These are phyloP conservation scores for Fusarium torulosum DNA, from an alignment of 2,329 filamentous ascomycete species.

Conservation along the genomic window DNA sequence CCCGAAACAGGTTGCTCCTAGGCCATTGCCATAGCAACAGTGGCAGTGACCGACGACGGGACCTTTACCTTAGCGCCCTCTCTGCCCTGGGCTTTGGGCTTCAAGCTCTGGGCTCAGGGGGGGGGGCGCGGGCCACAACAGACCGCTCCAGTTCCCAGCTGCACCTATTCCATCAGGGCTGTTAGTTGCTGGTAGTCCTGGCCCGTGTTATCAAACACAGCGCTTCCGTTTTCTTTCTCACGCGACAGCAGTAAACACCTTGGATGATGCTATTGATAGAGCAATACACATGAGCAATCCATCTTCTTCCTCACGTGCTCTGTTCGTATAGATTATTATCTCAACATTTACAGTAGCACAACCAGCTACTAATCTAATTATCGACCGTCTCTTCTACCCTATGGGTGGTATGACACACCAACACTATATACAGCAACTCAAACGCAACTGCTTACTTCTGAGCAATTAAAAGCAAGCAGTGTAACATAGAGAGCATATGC, in stretches of 20 bases:
- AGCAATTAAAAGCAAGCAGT: not conserved
- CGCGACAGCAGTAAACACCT: not conserved
- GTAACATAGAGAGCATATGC: slow-evolving; percentile 1
- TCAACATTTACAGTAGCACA: not conserved
- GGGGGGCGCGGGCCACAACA: slow-evolving; percentile 10
- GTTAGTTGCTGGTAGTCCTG: not conserved
- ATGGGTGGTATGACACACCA: not conserved
- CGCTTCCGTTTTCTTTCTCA: slow-evolving; percentile 1
- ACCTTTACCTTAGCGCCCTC: not conserved
- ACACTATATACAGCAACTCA: slow-evolving; percentile 3
- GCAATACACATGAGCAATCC: not conserved
- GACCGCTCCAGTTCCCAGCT: slow-evolving; percentile 21
- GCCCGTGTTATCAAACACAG: not conserved
- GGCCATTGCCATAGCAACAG: slow-evolving; percentile 41
- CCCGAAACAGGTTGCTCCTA: slow-evolving; percentile 43
- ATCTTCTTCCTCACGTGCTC: not conserved
- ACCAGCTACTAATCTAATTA: not conserved
- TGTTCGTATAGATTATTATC: not conserved
- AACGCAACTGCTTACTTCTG: not conserved
- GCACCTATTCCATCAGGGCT: slow-evolving; percentile 4
- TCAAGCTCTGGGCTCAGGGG: too few relatives aligned
- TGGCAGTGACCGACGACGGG: not conserved
- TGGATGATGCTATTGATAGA: too few relatives aligned
- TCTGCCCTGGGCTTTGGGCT: not conserved
- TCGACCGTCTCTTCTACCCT: not conserved